Evolutionary conservation across 305 asterid genomes (phyloP).

Genomic region (Fraxinus sp.): DNA sequence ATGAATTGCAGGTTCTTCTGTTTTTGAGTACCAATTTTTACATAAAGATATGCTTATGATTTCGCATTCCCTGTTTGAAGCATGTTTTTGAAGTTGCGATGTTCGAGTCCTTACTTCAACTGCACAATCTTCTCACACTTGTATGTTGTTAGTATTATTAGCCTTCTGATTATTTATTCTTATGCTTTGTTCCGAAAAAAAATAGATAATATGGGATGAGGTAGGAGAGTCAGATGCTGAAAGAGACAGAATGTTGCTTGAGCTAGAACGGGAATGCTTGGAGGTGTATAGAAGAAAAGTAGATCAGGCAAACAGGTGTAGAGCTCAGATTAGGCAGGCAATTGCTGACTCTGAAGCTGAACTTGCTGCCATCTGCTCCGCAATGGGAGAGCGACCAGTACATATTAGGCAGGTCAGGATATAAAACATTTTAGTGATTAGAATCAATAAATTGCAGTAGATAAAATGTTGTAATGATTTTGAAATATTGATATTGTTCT

Average conservation of each 20-base stretch:
- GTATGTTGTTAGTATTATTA: background rate
- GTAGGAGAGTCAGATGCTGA: conserved; percentile 90
- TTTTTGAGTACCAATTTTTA: background rate
- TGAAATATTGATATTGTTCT: background rate
- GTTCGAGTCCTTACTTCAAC: background rate
- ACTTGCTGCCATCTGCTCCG: conserved; percentile 82
- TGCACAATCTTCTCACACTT: background rate
- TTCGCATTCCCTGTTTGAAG: background rate
- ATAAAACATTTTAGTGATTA: background rate
- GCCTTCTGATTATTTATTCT: conserved; percentile 1
- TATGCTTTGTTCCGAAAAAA: conserved; percentile 12
- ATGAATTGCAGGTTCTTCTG: conserved; percentile 73
- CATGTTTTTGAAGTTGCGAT: background rate
- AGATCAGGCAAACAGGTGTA: conserved; percentile 81
- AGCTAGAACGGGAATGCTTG: conserved; percentile 86
- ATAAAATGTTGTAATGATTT: background rate
- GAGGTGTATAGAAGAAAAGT: conserved; percentile 92
- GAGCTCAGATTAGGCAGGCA: conserved; percentile 92
- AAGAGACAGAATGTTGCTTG: conserved; percentile 77
- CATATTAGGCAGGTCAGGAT: conserved; percentile 80
- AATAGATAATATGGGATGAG: conserved; percentile 91
- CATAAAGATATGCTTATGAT: background rate
- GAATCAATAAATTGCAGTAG: background rate
- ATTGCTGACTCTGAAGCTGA: conserved; percentile 99
- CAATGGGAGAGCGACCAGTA: conserved; percentile 95